phyloP scores from a whole-genome alignment of 1,284 basidiomycete species.

The Cutaneotrichosporon mucoides region DNA sequence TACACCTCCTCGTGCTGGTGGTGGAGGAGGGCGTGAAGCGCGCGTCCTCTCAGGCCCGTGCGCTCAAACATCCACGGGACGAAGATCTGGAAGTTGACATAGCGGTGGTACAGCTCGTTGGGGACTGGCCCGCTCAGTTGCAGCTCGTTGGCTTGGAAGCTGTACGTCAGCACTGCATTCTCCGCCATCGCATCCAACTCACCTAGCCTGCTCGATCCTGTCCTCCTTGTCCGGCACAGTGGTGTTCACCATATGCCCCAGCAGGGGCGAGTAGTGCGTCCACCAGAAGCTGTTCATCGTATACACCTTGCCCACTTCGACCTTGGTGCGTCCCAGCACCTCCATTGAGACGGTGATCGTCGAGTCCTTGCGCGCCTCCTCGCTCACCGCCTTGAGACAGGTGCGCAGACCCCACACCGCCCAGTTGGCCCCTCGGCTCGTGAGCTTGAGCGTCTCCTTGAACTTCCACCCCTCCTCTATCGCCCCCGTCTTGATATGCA shows the following conservation, averaged over 20 bases:
- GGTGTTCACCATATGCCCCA: constrained; percentile 38
- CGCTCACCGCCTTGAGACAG: neutral
- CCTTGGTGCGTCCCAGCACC: constrained; percentile 48
- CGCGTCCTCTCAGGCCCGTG: constrained; percentile 47
- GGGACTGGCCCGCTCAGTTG: constrained; percentile 54
- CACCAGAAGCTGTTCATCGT: constrained; percentile 51
- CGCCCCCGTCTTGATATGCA: constrained; percentile 29
- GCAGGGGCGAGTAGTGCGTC: constrained; percentile 43
- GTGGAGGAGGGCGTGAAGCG: constrained; percentile 51
- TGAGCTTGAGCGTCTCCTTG: constrained; percentile 35
- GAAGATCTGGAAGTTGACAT: constrained; percentile 53
- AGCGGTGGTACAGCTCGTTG: constrained; percentile 52
- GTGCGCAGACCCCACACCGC: constrained; percentile 28
- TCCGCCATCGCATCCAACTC: constrained; percentile 12
- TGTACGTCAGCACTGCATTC: constrained; percentile 15
- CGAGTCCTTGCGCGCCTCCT: constrained; percentile 10
- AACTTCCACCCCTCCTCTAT: constrained; percentile 26
- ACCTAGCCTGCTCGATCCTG: constrained; percentile 23
- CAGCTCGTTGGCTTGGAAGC: constrained; percentile 54
- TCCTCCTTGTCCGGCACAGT: constrained; percentile 27
- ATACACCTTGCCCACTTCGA: constrained; percentile 49
- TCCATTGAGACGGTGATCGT: constrained; percentile 37
- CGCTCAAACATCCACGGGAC: constrained; percentile 52
- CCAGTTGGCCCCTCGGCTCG: constrained; percentile 48
- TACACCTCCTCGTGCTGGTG: constrained; percentile 53